phyloP scores from a whole-genome alignment of 257 asterid genomes.

The Orobanche coerulescens region DNA sequence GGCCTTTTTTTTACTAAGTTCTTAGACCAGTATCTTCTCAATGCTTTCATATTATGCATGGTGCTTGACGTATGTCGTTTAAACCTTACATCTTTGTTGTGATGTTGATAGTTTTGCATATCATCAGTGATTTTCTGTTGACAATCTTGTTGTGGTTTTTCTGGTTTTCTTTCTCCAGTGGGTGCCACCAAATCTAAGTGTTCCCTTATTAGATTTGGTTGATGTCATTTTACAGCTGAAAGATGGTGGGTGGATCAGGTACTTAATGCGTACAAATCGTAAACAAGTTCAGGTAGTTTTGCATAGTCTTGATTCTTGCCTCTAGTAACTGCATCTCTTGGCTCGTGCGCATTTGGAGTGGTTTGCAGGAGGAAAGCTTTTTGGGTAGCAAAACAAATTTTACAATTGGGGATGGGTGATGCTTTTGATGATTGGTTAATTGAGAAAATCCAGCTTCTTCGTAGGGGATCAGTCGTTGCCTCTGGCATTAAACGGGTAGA shows the following conservation, averaged over 20 bases:
- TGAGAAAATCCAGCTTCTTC: constrained; percentile 78
- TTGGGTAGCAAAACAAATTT: constrained; percentile 96
- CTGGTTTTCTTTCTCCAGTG: constrained; percentile 45
- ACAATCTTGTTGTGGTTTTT: constrained; percentile 20
- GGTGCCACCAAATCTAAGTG: constrained; percentile 85
- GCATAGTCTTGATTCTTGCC: constrained; percentile 12
- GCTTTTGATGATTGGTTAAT: constrained; percentile 99
- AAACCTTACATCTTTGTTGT: neutral
- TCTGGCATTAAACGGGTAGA: constrained; percentile 76
- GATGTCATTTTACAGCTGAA: constrained; percentile 86
- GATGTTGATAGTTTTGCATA: constrained; percentile 1
- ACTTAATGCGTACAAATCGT: constrained; percentile 19
- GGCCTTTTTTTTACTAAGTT: neutral
- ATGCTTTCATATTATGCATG: constrained; percentile 9
- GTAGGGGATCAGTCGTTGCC: constrained; percentile 85
- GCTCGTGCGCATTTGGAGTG: constrained; percentile 21
- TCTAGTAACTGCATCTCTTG: constrained; percentile 20
- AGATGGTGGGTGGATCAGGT: constrained; percentile 99
- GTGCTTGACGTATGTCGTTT: constrained; percentile 1
- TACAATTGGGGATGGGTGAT: constrained; percentile 99
- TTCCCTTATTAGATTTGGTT: constrained; percentile 77
- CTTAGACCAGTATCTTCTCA: neutral
- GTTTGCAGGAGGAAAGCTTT: constrained; percentile 82
- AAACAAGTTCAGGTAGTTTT: constrained; percentile 17
- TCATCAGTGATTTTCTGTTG: constrained; percentile 4